Evolutionary conservation across 495 filamentous ascomycete species (phyloP), one percentile per base, ranked within the genome.

Genomic region (Aspergillus hancockii): DNA sequence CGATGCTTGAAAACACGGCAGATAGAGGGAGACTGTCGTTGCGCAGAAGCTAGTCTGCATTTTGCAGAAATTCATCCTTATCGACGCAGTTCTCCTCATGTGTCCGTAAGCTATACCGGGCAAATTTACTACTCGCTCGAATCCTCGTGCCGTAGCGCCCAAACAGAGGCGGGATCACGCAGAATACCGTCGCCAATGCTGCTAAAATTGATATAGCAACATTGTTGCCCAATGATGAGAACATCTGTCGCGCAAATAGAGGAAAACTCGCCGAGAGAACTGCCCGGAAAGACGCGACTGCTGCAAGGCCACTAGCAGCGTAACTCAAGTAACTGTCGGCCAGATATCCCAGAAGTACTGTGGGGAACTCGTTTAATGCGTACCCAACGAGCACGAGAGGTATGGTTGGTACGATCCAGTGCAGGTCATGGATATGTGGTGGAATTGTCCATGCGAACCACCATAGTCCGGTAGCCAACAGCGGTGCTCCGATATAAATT

Each of bases 361-460:
- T 78, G 16, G 74, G 76, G 38, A 83, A 67, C 62, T 85, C 82
- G 22, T 80, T 81, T 32, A 78, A 64, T 0, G 79, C 79, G 60
- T 78, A 83, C 0, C 82, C 81, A 16, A 81, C 68, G 7, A 77
- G 61, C 7, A 81, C 66, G 4, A 83, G 70, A 0, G 77, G 68
- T 0, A 76, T 41, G 3, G 77, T 72, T 0, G 77, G 70, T 1
- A 75, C 71, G 18, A 76, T 66, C 81, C 81, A 84, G 14, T 67
- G 64, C 10, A 65, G 30, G 0, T 54, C 52, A 16, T 62, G 54
- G 1, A 68, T 57, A 5, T 66, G 55, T 0, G 80, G 79, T 2
- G 82, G 82, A 8, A 82, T 72, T 2, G 79, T 81, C 75, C 75
- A 79, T n/a, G 70, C 77, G 54, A 83, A 82, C 75, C 75, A 79